Evolutionary conservation across 495 filamentous ascomycete species (phyloP), one percentile per base, ranked within the genome.

Genomic region (Aspergillus heteromorphus): DNA sequence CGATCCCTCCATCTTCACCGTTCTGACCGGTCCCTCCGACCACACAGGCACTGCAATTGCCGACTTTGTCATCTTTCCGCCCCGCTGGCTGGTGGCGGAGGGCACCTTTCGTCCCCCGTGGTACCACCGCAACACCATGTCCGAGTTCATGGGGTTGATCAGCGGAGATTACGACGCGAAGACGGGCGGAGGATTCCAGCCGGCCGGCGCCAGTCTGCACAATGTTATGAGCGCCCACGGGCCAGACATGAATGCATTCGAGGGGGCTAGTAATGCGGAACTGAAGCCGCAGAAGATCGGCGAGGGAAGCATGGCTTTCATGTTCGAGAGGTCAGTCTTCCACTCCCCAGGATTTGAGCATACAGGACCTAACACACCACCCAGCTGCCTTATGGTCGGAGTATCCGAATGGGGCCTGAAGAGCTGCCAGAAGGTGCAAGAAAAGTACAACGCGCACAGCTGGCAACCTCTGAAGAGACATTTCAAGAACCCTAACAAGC

Each of bases 371-470:
- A 45, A 51, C 41, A 29, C 60, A 41, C 10, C 76, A 59, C 79
- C 76, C 72, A 89, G 86, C 64, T 81, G 79, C 55, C 67, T 89
- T 38, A 95, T 95, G 91, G 81, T 96, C 9, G 91, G 91, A 4
- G 89, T 95, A 13, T 95, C 91, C 14, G 88, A 92, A 58, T 96
- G 91, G 91, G 91, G 89, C 0, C 69, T 95, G 49, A 86, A 88
- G 69, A 84, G 78, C 42, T 95, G 91, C 60, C 75, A 80, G 62
- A 95, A 92, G 76, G 87, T 95, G 34, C 91, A 96, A 71, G 78
- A 83, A 57, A 82, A 80, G 51, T 95, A 96, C 61, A 92, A 85
- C 64, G 82, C 83, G 48, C 87, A 95, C 70, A 92, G 88, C 67
- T 96, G 91, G 91, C 81, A 79, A 30, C 82, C 84, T 6, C 65